These are phyloP conservation scores for Nosema muscidifuracis DNA, from an alignment of 371 early-diverging fungal species.

Conservation along the genomic window DNA sequence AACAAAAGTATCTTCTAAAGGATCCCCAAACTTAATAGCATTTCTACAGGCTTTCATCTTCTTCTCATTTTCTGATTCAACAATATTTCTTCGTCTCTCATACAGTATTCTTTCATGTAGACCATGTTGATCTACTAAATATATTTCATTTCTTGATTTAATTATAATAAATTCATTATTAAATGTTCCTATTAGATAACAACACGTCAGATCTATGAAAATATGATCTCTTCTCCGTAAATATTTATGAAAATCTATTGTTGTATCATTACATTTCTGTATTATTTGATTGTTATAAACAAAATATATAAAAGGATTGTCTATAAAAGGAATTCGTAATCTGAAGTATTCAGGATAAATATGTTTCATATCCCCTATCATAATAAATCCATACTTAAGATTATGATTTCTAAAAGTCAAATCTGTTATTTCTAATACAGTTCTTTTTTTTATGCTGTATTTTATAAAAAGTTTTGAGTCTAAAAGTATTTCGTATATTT, in stretches of 20 bases:
- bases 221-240: not conserved
- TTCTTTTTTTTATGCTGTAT: not conserved
- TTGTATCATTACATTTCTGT: not conserved
- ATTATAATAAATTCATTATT: slow-evolving; percentile 8
- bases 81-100: not conserved
- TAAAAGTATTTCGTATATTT: not conserved
- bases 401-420: not conserved
- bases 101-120: slow-evolving; percentile 3
- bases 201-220: not conserved
- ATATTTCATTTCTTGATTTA: not conserved
- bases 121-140: slow-evolving; percentile 1
- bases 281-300: no score
- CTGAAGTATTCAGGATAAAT: no score
- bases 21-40: slow-evolving; percentile 1
- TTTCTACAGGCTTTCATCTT: not conserved
- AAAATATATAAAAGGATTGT: no score
- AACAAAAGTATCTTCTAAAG: not conserved
- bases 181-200: not conserved
- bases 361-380: not conserved
- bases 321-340: no score
- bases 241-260: not conserved
- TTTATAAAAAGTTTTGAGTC: not conserved
- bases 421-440: not conserved
- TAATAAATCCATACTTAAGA: not conserved
- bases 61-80: not conserved